phyloP scores from a whole-genome alignment of 768 basidiomycete genomes.

The Aureoboletus auriporus region DNA sequence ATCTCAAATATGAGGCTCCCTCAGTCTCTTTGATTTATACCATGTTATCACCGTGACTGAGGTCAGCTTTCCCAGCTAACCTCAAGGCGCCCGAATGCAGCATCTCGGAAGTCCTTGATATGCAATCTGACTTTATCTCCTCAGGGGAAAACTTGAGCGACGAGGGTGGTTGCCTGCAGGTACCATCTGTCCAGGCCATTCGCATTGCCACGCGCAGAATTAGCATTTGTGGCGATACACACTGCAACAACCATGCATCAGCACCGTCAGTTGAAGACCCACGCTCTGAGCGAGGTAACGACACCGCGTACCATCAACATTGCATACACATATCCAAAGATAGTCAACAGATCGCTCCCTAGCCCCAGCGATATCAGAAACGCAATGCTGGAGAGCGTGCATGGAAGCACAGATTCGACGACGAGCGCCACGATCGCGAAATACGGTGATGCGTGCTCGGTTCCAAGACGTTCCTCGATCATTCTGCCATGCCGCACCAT shows the following conservation, averaged over 20 bases:
- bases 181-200: not conserved
- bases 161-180: not conserved
- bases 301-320: constrained; percentile 4
- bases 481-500: not conserved
- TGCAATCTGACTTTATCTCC: not conserved
- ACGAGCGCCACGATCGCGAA: constrained; percentile 3
- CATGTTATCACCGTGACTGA: no score
- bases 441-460: constrained; percentile 4
- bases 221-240: constrained; percentile 12
- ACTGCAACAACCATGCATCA: constrained; percentile 1
- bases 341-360: not conserved
- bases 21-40: no score
- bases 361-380: constrained; percentile 6
- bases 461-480: constrained; percentile 1
- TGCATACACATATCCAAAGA: not conserved
- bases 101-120: not conserved
- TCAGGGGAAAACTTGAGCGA: constrained; percentile 5
- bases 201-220: constrained; percentile 10
- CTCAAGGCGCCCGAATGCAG: no score
- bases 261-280: no score
- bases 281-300: no score
- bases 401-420: constrained; percentile 16
- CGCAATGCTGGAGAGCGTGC: constrained; percentile 2
- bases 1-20: no score
- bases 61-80: no score